Conservation (phyloP, 177 flowering plant species). For the Vitis hybrid region DNA sequence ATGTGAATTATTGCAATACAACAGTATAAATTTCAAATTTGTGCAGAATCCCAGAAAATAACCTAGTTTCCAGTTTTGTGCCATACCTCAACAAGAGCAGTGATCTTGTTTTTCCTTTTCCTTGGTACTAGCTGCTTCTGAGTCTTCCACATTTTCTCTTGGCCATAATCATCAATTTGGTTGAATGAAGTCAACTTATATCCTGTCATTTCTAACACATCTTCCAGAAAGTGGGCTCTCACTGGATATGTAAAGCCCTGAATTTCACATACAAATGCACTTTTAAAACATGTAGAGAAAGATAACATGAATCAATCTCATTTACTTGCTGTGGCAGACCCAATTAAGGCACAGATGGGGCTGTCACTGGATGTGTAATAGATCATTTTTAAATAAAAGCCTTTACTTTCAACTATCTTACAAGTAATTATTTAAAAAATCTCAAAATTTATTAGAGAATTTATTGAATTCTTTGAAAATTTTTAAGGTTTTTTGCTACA, state of each 20-base stretch:
- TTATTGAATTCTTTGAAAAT: no score
- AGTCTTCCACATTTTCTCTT: constrained; percentile 96
- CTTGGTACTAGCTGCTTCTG: constrained; percentile 81
- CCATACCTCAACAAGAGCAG: constrained; percentile 89
- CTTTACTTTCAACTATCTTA: no score
- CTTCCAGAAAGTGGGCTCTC: constrained; percentile 83
- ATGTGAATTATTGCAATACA: no score
- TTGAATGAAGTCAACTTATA: constrained; percentile 89
- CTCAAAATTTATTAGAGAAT: no score
- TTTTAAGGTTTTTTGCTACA: no score
- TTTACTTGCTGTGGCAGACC: neutral
- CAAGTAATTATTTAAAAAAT: no score
- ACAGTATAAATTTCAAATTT: neutral
- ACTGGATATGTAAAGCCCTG: constrained; percentile 97
- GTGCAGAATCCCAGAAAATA: neutral
- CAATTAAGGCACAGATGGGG: no score
- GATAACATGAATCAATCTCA: neutral
- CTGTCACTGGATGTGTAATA: no score
- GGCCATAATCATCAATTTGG: constrained; percentile 99
- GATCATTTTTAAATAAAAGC: no score
- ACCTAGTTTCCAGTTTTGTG: neutral
- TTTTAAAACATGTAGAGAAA: neutral
- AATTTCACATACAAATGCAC: constrained; percentile 8
- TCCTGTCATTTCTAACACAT: constrained; percentile 86
- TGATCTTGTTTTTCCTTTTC: constrained; percentile 88